phyloP scores from a whole-genome alignment of 176 grass and related monocot species.

The Pharus latifolius region DNA sequence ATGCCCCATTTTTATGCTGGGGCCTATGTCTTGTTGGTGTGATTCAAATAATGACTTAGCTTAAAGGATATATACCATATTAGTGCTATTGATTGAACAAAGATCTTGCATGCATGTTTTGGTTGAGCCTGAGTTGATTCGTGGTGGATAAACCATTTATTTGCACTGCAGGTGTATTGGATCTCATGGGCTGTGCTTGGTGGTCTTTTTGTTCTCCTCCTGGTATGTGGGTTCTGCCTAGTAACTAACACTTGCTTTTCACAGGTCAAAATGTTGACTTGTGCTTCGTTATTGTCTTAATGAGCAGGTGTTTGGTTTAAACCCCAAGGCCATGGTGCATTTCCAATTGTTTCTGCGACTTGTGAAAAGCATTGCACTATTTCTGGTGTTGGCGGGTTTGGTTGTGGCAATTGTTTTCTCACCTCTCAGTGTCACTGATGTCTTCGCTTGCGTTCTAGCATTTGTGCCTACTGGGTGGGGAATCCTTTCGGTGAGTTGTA shows the following conservation, averaged over 20 bases:
- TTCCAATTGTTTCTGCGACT: slow-evolving; percentile 80
- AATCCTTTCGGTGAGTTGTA: slow-evolving; percentile 67
- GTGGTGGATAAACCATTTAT: neutral
- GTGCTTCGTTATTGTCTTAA: slow-evolving; percentile 15
- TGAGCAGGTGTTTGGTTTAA: slow-evolving; percentile 76
- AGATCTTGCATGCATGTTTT: neutral
- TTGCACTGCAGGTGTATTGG: slow-evolving; percentile 65
- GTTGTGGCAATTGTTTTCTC: slow-evolving; percentile 49
- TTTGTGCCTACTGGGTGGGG: slow-evolving; percentile 82
- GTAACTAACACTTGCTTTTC: neutral
- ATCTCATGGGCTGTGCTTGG: slow-evolving; percentile 80
- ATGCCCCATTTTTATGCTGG: too few species aligned
- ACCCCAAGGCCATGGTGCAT: slow-evolving; percentile 85
- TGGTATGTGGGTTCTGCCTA: slow-evolving; percentile 37
- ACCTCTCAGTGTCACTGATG: slow-evolving; percentile 20
- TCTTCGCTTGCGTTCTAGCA: slow-evolving; percentile 61
- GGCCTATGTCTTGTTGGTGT: too few species aligned
- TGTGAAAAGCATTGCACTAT: slow-evolving; percentile 58
- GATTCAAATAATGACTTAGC: too few species aligned
- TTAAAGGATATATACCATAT: too few species aligned
- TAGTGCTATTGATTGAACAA: neutral
- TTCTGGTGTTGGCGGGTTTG: slow-evolving; percentile 70
- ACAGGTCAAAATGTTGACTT: neutral
- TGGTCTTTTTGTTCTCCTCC: slow-evolving; percentile 55
- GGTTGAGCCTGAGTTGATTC: neutral